Base-by-base conservation (phyloP, 73 alveolate species). In the Blepharisma stoltei region DNA sequence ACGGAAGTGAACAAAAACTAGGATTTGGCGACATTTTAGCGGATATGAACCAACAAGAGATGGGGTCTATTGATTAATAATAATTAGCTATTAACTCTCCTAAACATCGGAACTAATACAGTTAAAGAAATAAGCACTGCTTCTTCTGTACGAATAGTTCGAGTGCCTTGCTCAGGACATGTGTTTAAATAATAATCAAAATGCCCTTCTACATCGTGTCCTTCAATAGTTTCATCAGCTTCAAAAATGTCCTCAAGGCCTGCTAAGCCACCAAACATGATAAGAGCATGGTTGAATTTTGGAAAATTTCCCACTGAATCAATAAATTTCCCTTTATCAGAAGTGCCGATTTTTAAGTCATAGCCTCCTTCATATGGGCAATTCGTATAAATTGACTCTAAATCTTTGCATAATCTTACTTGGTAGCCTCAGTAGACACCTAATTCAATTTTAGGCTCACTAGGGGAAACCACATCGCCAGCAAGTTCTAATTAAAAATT, bases 371-470 rank as follows among this genome's bases (percentile, higher is more conserved):
- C 85, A 18, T 32, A 32, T 1, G 41, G 41, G 41, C 41, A 32
- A 3, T 3, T 32, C 41, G 87, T 84, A 83, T 90, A 86, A 8
- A 82, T 67, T 76, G 87, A 91, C 65, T 86, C 76, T 78, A 90
- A 83, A 21, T 77, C 77, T n/a, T 85, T 82, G 78, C 95, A 90
- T 43, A 84, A 90, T 83, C 97, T 84, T 46, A 93, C 97, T 41
- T 68, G 76, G 77, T 93, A 93, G 6, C 98, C 98, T 94, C 97
- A 91, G 82, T 90, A 92, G 45, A 79, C 65, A 25, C 94, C 96
- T 45, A 54, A 70, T 71, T 81, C 81, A 32, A 32, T 32, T 32
- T 81, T 82, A 25, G 96, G 94, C 81, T 92, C 97, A 52, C 83
- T 75, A 69, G 88, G 76, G 18, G 96, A 85, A 8, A 90, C 97